Conservation (phyloP, 169 alveolate genomes). For the Cryptosporidium meleagridis region DNA sequence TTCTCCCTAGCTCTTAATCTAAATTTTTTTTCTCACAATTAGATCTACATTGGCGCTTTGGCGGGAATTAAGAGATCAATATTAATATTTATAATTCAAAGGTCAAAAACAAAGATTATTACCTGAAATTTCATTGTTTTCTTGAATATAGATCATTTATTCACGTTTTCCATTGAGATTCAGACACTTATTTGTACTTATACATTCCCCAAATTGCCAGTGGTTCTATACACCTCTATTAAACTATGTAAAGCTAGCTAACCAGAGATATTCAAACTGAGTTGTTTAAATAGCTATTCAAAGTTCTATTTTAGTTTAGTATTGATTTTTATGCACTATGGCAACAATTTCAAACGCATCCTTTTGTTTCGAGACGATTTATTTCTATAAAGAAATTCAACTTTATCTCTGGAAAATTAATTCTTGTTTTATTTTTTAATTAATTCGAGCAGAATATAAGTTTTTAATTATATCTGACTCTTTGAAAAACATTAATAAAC, state of each 20-base stretch:
- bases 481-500: no score
- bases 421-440: no score
- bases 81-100: not conserved
- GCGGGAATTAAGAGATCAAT: conserved; percentile 66
- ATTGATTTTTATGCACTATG: not conserved
- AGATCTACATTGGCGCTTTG: conserved; percentile 64
- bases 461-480: no score
- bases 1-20: not conserved
- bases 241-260: not conserved
- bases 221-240: not conserved
- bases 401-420: no score
- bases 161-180: no score
- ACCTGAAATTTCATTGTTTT: not conserved
- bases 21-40: conserved; percentile 15
- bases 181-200: not conserved
- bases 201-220: not conserved
- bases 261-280: no score
- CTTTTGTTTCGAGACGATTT: not conserved
- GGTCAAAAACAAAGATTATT: not conserved
- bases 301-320: no score
- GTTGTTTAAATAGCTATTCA: no score
- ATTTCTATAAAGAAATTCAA: no score
- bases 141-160: no score
- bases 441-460: not conserved
- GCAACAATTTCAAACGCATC: no score